phyloP scores from a whole-genome alignment of 1,139 yeast species.

The Pichia terricola region DNA sequence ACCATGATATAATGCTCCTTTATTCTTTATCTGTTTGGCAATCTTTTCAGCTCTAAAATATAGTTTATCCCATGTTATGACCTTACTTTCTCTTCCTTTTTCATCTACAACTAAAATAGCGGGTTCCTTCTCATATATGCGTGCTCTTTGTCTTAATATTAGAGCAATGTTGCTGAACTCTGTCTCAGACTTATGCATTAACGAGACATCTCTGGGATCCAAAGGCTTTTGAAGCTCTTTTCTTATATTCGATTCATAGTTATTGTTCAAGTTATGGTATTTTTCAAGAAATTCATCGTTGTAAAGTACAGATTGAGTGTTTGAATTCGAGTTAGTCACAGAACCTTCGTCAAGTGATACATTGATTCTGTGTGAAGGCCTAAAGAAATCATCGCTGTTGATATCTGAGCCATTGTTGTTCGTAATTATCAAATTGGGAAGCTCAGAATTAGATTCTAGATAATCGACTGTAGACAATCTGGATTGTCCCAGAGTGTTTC shows the following conservation, averaged over 20 bases:
- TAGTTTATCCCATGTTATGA: conserved; percentile 86
- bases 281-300: conserved; percentile 7
- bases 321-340: conserved; percentile 1
- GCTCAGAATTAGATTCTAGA: neutral
- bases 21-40: conserved; percentile 77
- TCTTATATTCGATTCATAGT: conserved; percentile 7
- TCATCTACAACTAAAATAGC: conserved; percentile 69
- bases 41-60: conserved; percentile 77
- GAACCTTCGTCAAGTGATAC: conserved; percentile 5
- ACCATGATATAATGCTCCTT: conserved; percentile 59
- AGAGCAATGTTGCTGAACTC: conserved; percentile 54
- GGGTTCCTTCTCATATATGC: conserved; percentile 50
- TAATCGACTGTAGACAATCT: neutral
- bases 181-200: conserved; percentile 21
- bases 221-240: conserved; percentile 43
- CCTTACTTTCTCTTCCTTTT: conserved; percentile 69
- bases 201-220: conserved; percentile 43
- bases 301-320: conserved; percentile 4
- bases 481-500: neutral
- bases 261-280: conserved; percentile 5
- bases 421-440: neutral
- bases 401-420: neutral
- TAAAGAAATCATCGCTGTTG: conserved; percentile 10
- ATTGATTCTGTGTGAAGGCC: conserved; percentile 2
- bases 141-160: conserved; percentile 65